Percentiles rank a stretch among this genome's conserved stretches.
Evolutionary conservation across 2,329 filamentous ascomycete genomes (phyloP).

Genomic region (Akanthomyces lecanii): DNA sequence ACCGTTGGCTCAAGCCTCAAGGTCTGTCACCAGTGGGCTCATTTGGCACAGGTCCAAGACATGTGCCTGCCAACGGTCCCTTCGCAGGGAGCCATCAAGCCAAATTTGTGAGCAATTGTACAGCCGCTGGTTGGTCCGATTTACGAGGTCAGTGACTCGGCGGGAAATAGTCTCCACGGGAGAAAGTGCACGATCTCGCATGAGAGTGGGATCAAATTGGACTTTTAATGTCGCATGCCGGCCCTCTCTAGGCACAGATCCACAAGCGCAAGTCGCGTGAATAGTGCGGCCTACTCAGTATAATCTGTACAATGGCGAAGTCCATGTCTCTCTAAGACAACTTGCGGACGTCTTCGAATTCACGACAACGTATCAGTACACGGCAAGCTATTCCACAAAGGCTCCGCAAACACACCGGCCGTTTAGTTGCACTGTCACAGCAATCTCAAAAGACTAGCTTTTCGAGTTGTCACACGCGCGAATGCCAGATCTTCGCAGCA

Average conservation of each 20-base stretch:
- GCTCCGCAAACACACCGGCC: too few relatives aligned
- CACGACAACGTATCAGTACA: too few relatives aligned
- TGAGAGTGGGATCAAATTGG: not conserved
- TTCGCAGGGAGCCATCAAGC: not conserved
- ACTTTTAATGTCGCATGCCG: not conserved
- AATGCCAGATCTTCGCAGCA: too few relatives aligned
- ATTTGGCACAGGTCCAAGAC: not conserved
- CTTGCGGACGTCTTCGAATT: too few relatives aligned
- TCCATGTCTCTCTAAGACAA: too few relatives aligned
- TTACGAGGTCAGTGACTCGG: not conserved
- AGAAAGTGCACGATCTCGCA: not conserved
- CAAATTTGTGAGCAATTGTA: not conserved
- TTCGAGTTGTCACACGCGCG: too few relatives aligned
- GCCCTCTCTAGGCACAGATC: not conserved
- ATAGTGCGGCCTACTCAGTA: too few relatives aligned
- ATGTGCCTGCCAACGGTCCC: not conserved
- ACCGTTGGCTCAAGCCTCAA: not conserved
- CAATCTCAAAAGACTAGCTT: too few relatives aligned
- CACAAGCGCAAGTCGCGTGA: not conserved
- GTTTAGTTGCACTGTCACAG: too few relatives aligned
- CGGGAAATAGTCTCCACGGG: not conserved
- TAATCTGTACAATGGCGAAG: too few relatives aligned
- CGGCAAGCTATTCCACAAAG: too few relatives aligned
- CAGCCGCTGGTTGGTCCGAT: not conserved
- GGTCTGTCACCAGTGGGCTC: not conserved